Evolutionary conservation across 1,284 basidiomycete species (phyloP).

Genomic region (Hymenochaete sp.): DNA sequence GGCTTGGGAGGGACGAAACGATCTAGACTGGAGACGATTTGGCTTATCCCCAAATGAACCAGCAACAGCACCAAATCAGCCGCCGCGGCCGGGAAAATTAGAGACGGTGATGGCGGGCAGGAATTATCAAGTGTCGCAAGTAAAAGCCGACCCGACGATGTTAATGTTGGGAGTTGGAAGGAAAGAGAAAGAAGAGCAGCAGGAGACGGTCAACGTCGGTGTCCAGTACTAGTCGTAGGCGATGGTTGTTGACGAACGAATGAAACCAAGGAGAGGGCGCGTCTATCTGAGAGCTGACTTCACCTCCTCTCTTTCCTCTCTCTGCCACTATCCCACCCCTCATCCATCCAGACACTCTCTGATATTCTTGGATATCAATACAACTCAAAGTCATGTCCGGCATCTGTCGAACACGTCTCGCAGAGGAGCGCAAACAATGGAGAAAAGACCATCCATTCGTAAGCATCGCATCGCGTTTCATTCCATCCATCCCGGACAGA

Average conservation of each 20-base stretch:
- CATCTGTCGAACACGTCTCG: conserved; percentile 76
- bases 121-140: neutral
- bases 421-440: conserved; percentile 99
- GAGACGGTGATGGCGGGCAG: neutral
- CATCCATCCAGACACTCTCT: neutral
- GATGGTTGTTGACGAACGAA: conserved; percentile 1
- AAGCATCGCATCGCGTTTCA: conserved; percentile 31
- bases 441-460: conserved; percentile 98
- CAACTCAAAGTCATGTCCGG: conserved; percentile 50
- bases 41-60: too few species aligned
- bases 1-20: too few species aligned
- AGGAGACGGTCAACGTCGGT: neutral
- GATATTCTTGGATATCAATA: neutral
- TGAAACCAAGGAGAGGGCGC: neutral
- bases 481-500: conserved; percentile 4
- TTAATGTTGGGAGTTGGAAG: too few species aligned
- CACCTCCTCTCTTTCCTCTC: neutral
- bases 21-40: too few species aligned
- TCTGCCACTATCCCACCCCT: neutral
- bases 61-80: too few species aligned
- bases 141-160: too few species aligned
- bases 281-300: neutral
- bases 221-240: neutral
- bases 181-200: neutral
- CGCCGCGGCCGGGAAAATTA: neutral